phyloP scores from a whole-genome alignment of 768 basidiomycete species.

The Mycena vitilis region DNA sequence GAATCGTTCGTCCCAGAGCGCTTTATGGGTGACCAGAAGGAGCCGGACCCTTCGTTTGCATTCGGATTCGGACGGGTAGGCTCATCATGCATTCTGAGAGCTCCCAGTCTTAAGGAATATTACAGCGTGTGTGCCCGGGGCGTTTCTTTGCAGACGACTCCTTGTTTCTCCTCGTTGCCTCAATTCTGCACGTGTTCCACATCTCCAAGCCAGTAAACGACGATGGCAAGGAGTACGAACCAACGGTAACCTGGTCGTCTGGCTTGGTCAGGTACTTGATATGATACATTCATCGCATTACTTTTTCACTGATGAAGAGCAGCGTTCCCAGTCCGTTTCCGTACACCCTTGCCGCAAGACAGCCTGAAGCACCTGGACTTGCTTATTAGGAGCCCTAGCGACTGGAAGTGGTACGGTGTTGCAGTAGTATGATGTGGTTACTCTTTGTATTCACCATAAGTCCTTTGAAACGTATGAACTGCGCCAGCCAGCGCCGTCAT shows the following conservation, averaged over 20 bases:
- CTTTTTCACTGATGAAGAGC: not conserved
- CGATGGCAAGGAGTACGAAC: not conserved
- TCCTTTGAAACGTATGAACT: no score
- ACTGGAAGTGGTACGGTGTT: no score
- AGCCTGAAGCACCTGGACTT: slow-evolving; percentile 1
- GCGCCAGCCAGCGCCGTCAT: no score
- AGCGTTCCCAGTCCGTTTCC: slow-evolving; percentile 7
- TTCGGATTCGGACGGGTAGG: slow-evolving; percentile 15
- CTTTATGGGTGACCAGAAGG: slow-evolving; percentile 8
- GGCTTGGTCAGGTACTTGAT: slow-evolving; percentile 4
- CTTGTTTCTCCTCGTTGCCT: not conserved
- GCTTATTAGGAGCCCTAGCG: not conserved
- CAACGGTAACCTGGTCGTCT: not conserved
- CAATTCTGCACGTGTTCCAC: slow-evolving; percentile 3
- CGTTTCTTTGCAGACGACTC: slow-evolving; percentile 7
- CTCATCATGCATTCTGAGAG: no score
- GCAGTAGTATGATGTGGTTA: no score
- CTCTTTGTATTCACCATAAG: no score
- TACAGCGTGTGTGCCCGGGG: not conserved
- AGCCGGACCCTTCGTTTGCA: not conserved
- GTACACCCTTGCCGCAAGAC: not conserved
- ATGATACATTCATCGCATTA: no score
- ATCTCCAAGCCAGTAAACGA: not conserved
- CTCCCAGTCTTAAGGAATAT: no score
- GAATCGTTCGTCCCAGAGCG: slow-evolving; percentile 11